Conservation (phyloP, 371 early-diverging fungal species). For the Mortierella sp. region DNA sequence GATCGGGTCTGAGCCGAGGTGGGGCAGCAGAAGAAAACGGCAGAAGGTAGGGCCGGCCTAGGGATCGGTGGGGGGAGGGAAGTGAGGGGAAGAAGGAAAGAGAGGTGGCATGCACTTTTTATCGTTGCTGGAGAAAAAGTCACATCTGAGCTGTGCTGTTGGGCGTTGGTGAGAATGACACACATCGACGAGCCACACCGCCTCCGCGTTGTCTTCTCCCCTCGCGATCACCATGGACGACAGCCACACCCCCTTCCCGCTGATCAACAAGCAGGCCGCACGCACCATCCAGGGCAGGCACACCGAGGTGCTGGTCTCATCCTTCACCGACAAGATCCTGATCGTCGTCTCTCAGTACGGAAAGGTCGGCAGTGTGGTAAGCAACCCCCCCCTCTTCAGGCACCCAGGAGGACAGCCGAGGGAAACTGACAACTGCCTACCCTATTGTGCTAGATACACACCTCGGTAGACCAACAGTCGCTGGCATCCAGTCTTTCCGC, state of each 20-base stretch:
- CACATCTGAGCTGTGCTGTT: too few species aligned
- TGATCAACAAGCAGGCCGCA: slow-evolving; percentile 67
- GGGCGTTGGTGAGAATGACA: too few species aligned
- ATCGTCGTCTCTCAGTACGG: slow-evolving; percentile 73
- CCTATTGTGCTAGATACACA: slow-evolving; percentile 55
- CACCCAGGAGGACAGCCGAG: background rate
- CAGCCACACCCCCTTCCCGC: slow-evolving; percentile 56
- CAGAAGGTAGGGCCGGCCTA: too few species aligned
- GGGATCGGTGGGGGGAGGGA: too few species aligned
- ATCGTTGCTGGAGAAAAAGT: too few species aligned
- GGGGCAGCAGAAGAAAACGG: too few species aligned
- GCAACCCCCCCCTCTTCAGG: background rate
- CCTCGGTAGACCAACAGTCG: slow-evolving; percentile 56
- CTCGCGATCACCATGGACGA: slow-evolving; percentile 9
- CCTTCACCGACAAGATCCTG: slow-evolving; percentile 73
- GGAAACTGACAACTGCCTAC: too few species aligned
- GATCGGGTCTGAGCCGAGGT: too few species aligned
- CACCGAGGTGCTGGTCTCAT: slow-evolving; percentile 71
- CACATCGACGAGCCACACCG: too few species aligned
- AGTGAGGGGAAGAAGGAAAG: background rate
- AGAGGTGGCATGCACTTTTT: background rate
- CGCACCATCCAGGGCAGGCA: slow-evolving; percentile 63
- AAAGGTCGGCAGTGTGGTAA: slow-evolving; percentile 70
- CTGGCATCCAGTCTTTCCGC: slow-evolving; percentile 54
- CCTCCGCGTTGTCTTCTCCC: background rate